Conservation (phyloP, 495 filamentous ascomycete species). For the Penicillium goetzii region DNA sequence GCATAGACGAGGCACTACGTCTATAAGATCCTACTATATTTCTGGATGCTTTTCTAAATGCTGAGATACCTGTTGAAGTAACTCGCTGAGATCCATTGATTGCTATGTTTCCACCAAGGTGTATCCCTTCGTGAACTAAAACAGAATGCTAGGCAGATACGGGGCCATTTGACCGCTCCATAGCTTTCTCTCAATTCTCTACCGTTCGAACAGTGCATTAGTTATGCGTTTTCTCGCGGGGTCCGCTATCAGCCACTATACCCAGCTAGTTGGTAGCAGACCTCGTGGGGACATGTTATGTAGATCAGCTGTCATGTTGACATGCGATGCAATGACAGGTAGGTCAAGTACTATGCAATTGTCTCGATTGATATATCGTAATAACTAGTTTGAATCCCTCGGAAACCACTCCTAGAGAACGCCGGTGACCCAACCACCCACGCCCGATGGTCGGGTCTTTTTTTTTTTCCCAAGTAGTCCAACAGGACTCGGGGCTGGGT, state of each 20-base stretch:
- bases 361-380: slow-evolving; percentile 6
- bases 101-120: too few species aligned
- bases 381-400: slow-evolving; percentile 14
- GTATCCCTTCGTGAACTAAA: too few species aligned
- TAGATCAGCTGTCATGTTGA: not conserved
- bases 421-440: slow-evolving; percentile 23
- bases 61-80: too few species aligned
- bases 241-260: not conserved
- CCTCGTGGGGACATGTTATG: not conserved
- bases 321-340: too few species aligned
- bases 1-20: too few species aligned
- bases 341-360: slow-evolving; percentile 3
- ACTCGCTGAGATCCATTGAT: too few species aligned
- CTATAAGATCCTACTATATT: not conserved
- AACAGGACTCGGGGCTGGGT: slow-evolving; percentile 8
- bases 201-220: not conserved
- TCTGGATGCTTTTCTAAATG: not conserved
- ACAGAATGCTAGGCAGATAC: too few species aligned
- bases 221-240: too few species aligned
- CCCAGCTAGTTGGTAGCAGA: not conserved
- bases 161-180: not conserved
- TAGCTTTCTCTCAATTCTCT: not conserved
- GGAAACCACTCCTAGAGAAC: slow-evolving; percentile 22
- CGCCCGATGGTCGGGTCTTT: not conserved
- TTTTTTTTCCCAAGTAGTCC: slow-evolving; percentile 7